Base-by-base conservation (phyloP, 371 early-diverging fungal species). In the Rhizomucor miehei region DNA sequence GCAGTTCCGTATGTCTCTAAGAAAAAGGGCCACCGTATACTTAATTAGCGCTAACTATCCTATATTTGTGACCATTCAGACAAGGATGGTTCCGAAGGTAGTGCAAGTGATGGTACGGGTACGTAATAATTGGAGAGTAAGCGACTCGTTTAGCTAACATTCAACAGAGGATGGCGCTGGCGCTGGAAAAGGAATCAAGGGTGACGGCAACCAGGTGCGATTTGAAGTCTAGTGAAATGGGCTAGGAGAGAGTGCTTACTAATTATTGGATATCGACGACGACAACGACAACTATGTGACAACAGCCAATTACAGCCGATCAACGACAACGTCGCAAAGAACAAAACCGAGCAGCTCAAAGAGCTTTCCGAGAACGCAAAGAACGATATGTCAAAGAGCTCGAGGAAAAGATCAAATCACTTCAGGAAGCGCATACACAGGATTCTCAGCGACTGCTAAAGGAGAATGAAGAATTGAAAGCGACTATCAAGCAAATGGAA, bases 331-430 rank as follows among this genome's bases (percentile, higher is more conserved):
- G 51, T 14, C 64, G 64, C 20, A 64, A 64, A 43, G 64, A 59
- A 25, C 87, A 87, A 60, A 87, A 87, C 59, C 79, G 87, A 4
- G 85, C 79, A 6, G 86, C 86, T 0, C 87, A 87, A 56, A 68
- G 85, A 6, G 86, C 86, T 2, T 87, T 87, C 57, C 79, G 86
- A 25, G 80, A 85, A 59, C 79, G 87, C 44, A 83, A 84, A 54
- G 82, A 83, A 51, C 67, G 77, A 51, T 80, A 87, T 48, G 77
- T 86, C 39, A 73, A 77, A 60, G 71, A 76, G 41, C 69, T 87
- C 3, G 86, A 87, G 65, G 68, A 79, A 40, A 71, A 79, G 39
- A 76, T 86, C 34, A 67, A 74, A 53, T 78, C 73, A 35, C 61
- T 86, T 36, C 73, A 80, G 17, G 75, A 82, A 50, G 10, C 46